These are phyloP conservation scores for Lipomyces oligophaga DNA, from an alignment of 805 yeast species.

Conservation along the genomic window DNA sequence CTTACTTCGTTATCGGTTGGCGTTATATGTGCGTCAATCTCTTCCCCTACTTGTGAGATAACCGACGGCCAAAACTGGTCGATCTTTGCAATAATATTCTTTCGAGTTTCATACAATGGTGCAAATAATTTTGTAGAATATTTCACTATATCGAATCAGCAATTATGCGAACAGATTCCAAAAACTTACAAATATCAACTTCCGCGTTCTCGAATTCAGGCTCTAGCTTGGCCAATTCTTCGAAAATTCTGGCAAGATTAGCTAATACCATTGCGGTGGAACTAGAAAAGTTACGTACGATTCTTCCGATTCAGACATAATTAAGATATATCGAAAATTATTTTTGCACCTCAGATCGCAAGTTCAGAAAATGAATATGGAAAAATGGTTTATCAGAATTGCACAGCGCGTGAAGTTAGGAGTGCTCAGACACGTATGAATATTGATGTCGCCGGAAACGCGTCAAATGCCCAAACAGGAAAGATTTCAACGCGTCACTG, in stretches of 20 bases:
- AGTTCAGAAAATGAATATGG: too few relatives aligned
- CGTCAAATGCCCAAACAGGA: too few relatives aligned
- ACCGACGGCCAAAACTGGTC: constrained; percentile 88
- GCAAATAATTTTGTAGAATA: constrained; percentile 42
- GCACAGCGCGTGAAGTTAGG: too few relatives aligned
- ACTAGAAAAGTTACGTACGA: background rate
- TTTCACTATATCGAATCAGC: constrained; percentile 10
- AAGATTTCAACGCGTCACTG: too few relatives aligned
- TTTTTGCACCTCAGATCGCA: too few relatives aligned
- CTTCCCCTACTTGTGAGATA: constrained; percentile 76
- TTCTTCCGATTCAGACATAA: too few relatives aligned
- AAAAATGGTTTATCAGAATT: too few relatives aligned
- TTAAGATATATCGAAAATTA: too few relatives aligned
- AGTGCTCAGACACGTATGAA: too few relatives aligned
- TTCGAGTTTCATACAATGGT: constrained; percentile 56
- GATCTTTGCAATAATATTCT: constrained; percentile 49
- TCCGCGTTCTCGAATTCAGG: constrained; percentile 32
- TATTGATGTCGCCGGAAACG: too few relatives aligned
- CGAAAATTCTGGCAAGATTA: constrained; percentile 13
- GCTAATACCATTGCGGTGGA: background rate
- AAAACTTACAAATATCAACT: constrained; percentile 31
- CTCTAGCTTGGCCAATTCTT: constrained; percentile 30
- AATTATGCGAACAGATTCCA: background rate
- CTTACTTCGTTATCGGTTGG: constrained; percentile 63
- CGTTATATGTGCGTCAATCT: constrained; percentile 66